phyloP scores from a whole-genome alignment of 495 filamentous ascomycete species.

The Hypoxylon subgilvum region DNA sequence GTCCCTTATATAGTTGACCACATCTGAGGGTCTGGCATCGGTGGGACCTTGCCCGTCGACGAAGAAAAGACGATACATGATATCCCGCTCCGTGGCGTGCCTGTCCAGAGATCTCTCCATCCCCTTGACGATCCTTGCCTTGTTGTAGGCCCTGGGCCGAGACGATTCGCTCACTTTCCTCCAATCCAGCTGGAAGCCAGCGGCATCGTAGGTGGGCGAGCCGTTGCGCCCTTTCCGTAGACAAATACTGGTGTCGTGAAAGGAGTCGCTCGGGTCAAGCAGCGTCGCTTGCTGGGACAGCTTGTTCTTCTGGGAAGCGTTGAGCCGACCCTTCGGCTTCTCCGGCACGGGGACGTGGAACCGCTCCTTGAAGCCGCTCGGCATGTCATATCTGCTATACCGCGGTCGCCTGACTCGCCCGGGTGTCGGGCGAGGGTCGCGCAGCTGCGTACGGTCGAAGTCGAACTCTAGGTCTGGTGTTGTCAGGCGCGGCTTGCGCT shows the following conservation, averaged over 20 bases:
- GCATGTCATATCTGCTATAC: not conserved
- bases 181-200: conserved; percentile 45
- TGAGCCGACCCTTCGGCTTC: conserved; percentile 16
- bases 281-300: not conserved
- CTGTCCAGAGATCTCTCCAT: conserved; percentile 20
- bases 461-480: conserved; percentile 37
- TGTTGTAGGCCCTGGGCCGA: conserved; percentile 23
- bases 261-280: conserved; percentile 17
- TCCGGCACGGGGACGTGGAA: conserved; percentile 14
- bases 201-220: conserved; percentile 42
- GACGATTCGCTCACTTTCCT: conserved; percentile 35
- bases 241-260: conserved; percentile 28
- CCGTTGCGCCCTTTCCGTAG: conserved; percentile 30
- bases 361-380: conserved; percentile 15
- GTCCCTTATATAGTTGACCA: conserved; percentile 29
- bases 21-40: not conserved
- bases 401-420: conserved; percentile 28
- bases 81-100: not conserved
- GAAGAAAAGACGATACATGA: conserved; percentile 13
- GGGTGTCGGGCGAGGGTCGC: conserved; percentile 30
- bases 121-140: conserved; percentile 8
- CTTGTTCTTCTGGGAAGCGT: not conserved
- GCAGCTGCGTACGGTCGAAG: conserved; percentile 28
- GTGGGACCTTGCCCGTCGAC: conserved; percentile 3
- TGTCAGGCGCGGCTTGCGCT: conserved; percentile 21